A percentile compares a stretch with the other conserved stretches of the same genome.
phyloP scores from a whole-genome alignment of 2,329 filamentous ascomycete genomes.

The Penicillium sp. region DNA sequence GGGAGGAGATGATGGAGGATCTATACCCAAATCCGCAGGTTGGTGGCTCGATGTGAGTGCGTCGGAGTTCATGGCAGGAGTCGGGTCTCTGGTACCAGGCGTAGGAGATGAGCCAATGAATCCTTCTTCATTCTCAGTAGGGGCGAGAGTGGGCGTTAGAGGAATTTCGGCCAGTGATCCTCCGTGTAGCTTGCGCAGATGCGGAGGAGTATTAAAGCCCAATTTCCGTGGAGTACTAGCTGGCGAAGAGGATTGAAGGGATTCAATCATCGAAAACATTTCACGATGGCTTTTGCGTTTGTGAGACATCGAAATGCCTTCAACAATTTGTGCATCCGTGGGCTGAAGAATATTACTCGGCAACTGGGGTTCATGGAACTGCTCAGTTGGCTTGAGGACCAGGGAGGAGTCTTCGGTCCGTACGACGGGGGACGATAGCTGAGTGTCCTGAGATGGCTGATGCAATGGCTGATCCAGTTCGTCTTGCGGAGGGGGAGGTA shows the following conservation, averaged over 20 bases:
- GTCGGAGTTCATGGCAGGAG: constrained; percentile 22
- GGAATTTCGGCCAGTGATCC: constrained; percentile 24
- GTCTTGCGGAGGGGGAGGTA: constrained; percentile 6
- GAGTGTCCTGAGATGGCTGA: constrained; percentile 2
- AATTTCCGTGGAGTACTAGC: constrained; percentile 22
- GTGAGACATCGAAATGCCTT: constrained; percentile 54
- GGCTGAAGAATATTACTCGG: constrained; percentile 33
- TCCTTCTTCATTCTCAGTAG: constrained; percentile 36
- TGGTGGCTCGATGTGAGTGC: constrained; percentile 3
- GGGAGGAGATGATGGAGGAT: constrained; percentile 33
- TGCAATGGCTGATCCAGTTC: constrained; percentile 7
- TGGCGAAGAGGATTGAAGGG: constrained; percentile 48
- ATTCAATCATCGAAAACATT: constrained; percentile 58
- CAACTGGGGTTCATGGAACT: constrained; percentile 25
- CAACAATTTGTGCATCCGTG: constrained; percentile 57
- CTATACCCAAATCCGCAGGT: constrained; percentile 7
- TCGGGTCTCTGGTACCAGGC: constrained; percentile 35
- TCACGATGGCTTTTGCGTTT: constrained; percentile 63
- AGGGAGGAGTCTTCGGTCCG: constrained; percentile 11
- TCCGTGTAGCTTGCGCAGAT: constrained; percentile 21
- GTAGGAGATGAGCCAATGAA: constrained; percentile 48
- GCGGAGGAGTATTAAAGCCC: constrained; percentile 25
- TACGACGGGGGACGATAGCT: constrained; percentile 26
- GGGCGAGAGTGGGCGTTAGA: constrained; percentile 39
- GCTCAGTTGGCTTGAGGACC: constrained; percentile 17